These are phyloP conservation scores for Diaporthe ampelina DNA, from an alignment of 2,329 filamentous ascomycete genomes.

Conservation along the genomic window DNA sequence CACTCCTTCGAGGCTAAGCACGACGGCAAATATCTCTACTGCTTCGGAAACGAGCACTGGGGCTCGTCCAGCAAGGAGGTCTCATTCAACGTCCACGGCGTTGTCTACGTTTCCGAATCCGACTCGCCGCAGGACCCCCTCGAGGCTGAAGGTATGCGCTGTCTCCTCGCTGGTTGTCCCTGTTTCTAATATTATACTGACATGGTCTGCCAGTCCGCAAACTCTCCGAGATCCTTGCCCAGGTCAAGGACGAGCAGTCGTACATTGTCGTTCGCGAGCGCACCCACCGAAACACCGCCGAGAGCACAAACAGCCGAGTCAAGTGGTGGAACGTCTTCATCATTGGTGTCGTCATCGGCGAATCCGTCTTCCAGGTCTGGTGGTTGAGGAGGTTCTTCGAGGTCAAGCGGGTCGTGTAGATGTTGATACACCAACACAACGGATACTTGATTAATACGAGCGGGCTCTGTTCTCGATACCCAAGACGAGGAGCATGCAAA, in stretches of 20 bases:
- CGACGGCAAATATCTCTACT: conserved; percentile 95
- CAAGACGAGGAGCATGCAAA: conserved; percentile 4
- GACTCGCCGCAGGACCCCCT: conserved; percentile 89
- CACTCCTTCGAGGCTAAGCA: conserved; percentile 88
- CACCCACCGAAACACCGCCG: conserved; percentile 97
- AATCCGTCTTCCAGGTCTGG: conserved; percentile 99
- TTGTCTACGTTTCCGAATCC: conserved; percentile 94
- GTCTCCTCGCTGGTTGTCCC: neutral
- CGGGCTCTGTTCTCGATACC: conserved; percentile 37
- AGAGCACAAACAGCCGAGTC: conserved; percentile 96
- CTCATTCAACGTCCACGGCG: conserved; percentile 98
- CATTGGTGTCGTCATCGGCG: conserved; percentile 86
- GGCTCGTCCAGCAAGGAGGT: conserved; percentile 97
- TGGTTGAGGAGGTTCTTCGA: conserved; percentile 99
- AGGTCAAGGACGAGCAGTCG: conserved; percentile 97
- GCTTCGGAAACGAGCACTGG: conserved; percentile 99
- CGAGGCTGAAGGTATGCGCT: conserved; percentile 82
- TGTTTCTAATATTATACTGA: conserved; percentile 40
- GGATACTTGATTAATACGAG: conserved; percentile 23
- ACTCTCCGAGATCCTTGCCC: conserved; percentile 86
- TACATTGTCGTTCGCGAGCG: conserved; percentile 97
- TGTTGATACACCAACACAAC: neutral
- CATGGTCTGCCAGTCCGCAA: conserved; percentile 72
- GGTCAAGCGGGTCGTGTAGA: conserved; percentile 76
- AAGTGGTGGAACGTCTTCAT: conserved; percentile 99